Evolutionary conservation across 2,329 filamentous ascomycete genomes (phyloP).

Genomic region (Ciborinia camelliae): DNA sequence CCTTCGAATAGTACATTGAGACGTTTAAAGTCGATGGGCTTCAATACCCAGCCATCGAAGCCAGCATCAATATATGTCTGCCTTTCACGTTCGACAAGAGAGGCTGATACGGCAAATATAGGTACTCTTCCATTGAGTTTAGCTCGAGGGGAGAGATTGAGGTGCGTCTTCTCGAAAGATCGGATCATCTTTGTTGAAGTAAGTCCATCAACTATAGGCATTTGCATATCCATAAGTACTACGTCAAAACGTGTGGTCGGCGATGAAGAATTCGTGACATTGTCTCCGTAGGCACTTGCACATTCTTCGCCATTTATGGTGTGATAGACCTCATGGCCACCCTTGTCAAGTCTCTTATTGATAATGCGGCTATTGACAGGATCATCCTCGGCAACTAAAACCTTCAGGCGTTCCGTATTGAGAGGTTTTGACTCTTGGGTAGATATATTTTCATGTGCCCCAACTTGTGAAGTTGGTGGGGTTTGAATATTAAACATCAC

Average conservation of each 20-base stretch:
- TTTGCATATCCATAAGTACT: slow-evolving; percentile 92
- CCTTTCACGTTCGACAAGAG: slow-evolving; percentile 66
- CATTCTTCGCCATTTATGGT: slow-evolving; percentile 86
- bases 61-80: slow-evolving; percentile 71
- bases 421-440: background rate
- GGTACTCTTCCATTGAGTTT: slow-evolving; percentile 64
- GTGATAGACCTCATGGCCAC: slow-evolving; percentile 67
- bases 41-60: slow-evolving; percentile 89
- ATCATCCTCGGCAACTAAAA: slow-evolving; percentile 84
- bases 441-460: background rate
- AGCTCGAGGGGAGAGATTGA: slow-evolving; percentile 56
- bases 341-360: slow-evolving; percentile 75
- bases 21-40: slow-evolving; percentile 78
- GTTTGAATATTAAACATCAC: slow-evolving; percentile 25
- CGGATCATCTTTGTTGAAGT: slow-evolving; percentile 81
- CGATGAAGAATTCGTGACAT: slow-evolving; percentile 39
- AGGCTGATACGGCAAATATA: slow-evolving; percentile 84
- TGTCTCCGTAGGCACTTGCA: slow-evolving; percentile 64
- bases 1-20: slow-evolving; percentile 66
- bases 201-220: slow-evolving; percentile 87
- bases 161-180: slow-evolving; percentile 58
- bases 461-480: slow-evolving; percentile 15
- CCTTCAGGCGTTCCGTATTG: slow-evolving; percentile 39
- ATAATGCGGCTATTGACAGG: slow-evolving; percentile 82
- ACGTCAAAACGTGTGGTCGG: slow-evolving; percentile 61